Percentiles rank a stretch among this genome's conserved stretches.
Evolutionary conservation across 2,329 filamentous ascomycete species (phyloP).

Genomic region (Escovopsis sp.): DNA sequence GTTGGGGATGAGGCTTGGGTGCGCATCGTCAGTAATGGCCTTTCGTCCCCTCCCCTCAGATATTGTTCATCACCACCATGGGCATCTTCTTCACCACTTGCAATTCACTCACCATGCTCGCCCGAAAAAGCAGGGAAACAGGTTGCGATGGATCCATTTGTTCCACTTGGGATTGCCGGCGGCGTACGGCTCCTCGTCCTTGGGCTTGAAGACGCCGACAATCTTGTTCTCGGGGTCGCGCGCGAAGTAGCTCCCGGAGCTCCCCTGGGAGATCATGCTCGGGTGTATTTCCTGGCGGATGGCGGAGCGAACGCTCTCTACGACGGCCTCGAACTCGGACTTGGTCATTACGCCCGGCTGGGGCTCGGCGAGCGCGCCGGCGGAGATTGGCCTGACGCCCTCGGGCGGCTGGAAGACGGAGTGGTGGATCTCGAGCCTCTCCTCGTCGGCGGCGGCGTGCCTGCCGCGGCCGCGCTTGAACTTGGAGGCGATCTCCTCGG

Average conservation of each 20-base stretch:
- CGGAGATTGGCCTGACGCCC: slow-evolving; percentile 64
- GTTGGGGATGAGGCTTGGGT: slow-evolving; percentile 69
- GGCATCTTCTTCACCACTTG: no score
- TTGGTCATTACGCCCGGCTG: slow-evolving; percentile 57
- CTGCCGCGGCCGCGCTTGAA: slow-evolving; percentile 78
- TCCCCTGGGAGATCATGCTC: slow-evolving; percentile 91
- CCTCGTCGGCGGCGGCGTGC: slow-evolving; percentile 59
- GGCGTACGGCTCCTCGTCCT: slow-evolving; percentile 96
- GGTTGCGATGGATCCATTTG: slow-evolving; percentile 96
- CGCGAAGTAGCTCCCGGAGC: slow-evolving; percentile 96
- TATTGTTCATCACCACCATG: no score
- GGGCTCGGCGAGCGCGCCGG: slow-evolving; percentile 53
- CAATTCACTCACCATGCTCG: slow-evolving; percentile 54
- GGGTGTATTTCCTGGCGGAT: slow-evolving; percentile 88
- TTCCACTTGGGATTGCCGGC: slow-evolving; percentile 98
- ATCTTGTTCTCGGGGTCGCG: slow-evolving; percentile 83
- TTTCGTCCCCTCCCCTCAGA: background rate
- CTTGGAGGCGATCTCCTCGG: slow-evolving; percentile 91
- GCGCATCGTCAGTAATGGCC: background rate
- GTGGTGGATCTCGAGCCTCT: slow-evolving; percentile 88
- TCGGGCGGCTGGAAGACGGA: slow-evolving; percentile 93
- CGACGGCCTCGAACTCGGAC: slow-evolving; percentile 70
- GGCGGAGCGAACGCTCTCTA: slow-evolving; percentile 78
- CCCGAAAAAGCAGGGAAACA: slow-evolving; percentile 96
- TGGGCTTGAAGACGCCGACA: slow-evolving; percentile 96